phyloP scores from a whole-genome alignment of 1,284 basidiomycete genomes.

The Phlebopus sp. region DNA sequence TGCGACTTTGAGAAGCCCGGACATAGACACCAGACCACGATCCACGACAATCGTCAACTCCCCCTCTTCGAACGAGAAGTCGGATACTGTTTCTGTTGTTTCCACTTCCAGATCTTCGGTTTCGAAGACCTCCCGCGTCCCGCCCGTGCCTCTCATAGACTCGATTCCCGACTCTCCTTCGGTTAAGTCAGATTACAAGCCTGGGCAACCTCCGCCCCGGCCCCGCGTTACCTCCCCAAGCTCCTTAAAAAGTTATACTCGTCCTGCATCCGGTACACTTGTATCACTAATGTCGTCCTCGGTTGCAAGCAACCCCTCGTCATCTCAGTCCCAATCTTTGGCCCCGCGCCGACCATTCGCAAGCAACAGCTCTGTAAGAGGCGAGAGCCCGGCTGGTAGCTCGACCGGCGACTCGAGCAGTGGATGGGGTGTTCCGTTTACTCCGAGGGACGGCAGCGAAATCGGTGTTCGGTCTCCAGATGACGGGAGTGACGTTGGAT shows the following conservation, averaged over 20 bases:
- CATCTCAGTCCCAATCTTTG: conserved; percentile 12
- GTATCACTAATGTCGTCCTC: conserved; percentile 13
- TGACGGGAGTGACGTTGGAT: conserved; percentile 34
- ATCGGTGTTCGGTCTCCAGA: conserved; percentile 39
- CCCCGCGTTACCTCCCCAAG: conserved; percentile 13
- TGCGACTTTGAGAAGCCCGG: conserved; percentile 11
- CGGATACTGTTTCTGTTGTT: conserved; percentile 24
- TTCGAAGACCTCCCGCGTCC: conserved; percentile 28
- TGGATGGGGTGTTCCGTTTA: conserved; percentile 58
- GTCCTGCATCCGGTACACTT: conserved; percentile 4
- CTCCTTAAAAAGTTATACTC: conserved; percentile 12
- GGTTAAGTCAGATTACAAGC: conserved; percentile 23
- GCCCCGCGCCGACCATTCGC: conserved; percentile 50
- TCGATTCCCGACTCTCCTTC: conserved; percentile 34
- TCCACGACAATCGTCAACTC: conserved; percentile 6
- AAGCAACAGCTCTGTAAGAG: conserved; percentile 29
- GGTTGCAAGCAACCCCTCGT: conserved; percentile 8
- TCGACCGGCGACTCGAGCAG: conserved; percentile 79
- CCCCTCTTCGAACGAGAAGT: conserved; percentile 21
- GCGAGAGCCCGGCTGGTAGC: conserved; percentile 66
- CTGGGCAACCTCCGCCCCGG: conserved; percentile 16
- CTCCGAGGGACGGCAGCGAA: conserved; percentile 73
- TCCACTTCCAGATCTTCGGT: conserved; percentile 20
- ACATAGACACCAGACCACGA: conserved; percentile 16
- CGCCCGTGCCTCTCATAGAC: conserved; percentile 30